phyloP scores from a whole-genome alignment of 2,329 filamentous ascomycete genomes.

The Pyrenophora graminea region DNA sequence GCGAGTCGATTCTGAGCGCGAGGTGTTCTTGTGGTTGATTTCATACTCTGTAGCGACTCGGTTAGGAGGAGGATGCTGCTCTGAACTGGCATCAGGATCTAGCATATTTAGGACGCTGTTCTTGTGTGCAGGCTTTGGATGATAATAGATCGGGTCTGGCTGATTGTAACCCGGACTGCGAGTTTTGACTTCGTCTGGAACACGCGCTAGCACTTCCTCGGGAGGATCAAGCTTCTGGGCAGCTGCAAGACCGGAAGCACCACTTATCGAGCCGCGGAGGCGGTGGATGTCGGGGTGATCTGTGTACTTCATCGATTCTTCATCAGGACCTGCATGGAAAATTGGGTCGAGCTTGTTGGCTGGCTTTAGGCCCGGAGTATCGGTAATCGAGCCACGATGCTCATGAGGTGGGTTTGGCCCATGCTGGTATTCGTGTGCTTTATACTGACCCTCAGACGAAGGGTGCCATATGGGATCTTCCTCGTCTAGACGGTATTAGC shows the following conservation, averaged over 20 bases:
- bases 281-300: slow-evolving; percentile 11
- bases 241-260: slow-evolving; percentile 8
- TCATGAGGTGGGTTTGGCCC: slow-evolving; percentile 6
- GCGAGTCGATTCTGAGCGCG: neutral
- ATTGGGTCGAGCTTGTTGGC: slow-evolving; percentile 22
- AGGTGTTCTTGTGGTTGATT: neutral
- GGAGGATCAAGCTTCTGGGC: slow-evolving; percentile 19
- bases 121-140: slow-evolving; percentile 11
- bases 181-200: neutral
- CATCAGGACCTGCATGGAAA: slow-evolving; percentile 6
- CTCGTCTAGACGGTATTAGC: slow-evolving; percentile 1
- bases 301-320: slow-evolving; percentile 12
- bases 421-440: slow-evolving; percentile 4
- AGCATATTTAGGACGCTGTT: slow-evolving; percentile 5
- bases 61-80: neutral
- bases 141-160: slow-evolving; percentile 3
- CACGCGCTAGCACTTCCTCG: neutral
- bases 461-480: slow-evolving; percentile 4
- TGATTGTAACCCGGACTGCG: slow-evolving; percentile 10
- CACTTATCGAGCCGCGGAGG: slow-evolving; percentile 14
- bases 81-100: neutral
- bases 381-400: slow-evolving; percentile 21
- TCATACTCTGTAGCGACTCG: neutral
- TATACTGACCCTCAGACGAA: slow-evolving; percentile 4
- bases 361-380: slow-evolving; percentile 8